These are phyloP conservation scores for Acidomyces sp. DNA, from an alignment of 495 filamentous ascomycete genomes.

Conservation along the genomic window DNA sequence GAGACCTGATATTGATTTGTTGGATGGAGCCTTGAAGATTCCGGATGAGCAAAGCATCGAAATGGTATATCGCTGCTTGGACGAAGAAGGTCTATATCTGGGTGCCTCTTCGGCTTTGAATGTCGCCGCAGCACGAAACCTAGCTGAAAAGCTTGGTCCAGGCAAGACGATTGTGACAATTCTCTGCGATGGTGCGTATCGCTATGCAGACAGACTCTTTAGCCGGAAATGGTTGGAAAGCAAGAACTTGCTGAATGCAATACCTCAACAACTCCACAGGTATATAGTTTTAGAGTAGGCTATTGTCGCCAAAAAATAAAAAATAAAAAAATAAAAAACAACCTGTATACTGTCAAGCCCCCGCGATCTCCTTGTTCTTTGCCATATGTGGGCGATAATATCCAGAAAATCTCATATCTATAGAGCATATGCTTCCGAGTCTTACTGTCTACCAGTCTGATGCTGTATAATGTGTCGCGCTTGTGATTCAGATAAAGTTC, in stretches of 20 bases:
- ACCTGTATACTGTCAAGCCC: too few species aligned
- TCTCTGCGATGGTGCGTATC: constrained; percentile 87
- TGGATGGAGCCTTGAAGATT: constrained; percentile 80
- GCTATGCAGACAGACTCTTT: constrained; percentile 90
- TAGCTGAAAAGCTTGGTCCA: constrained; percentile 77
- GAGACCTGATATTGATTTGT: constrained; percentile 62
- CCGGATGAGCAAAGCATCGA: constrained; percentile 87
- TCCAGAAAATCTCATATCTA: too few species aligned
- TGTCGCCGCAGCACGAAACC: constrained; percentile 87
- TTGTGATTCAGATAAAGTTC: too few species aligned
- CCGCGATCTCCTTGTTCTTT: too few species aligned
- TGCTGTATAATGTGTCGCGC: too few species aligned
- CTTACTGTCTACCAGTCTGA: too few species aligned
- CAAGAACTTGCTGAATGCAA: constrained; percentile 69
- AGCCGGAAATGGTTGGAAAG: constrained; percentile 73
- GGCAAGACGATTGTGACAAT: constrained; percentile 89
- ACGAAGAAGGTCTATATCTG: constrained; percentile 94
- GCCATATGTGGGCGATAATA: too few species aligned
- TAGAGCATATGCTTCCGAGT: too few species aligned
- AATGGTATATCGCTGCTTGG: constrained; percentile 95
- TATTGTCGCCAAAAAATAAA: too few species aligned
- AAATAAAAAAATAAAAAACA: too few species aligned
- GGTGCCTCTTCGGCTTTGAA: constrained; percentile 87
- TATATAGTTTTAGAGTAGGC: constrained; percentile 84
- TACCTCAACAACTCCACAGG: constrained; percentile 74